Evolutionary conservation across 2,329 filamentous ascomycete genomes (phyloP).

Genomic region (Paecilomyces dactylethromorphus): DNA sequence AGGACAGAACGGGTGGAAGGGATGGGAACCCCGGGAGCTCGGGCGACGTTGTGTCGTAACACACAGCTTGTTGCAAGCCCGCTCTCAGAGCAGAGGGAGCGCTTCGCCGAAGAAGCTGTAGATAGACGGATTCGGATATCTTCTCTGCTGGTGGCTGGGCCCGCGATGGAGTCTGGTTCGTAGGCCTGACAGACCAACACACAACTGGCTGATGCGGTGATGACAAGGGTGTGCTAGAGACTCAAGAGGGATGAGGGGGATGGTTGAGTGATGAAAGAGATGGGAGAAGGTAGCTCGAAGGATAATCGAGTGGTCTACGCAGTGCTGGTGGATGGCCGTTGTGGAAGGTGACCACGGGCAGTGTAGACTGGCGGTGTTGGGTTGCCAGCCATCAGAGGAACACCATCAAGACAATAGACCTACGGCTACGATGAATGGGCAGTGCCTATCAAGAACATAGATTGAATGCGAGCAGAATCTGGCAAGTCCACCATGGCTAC

Average conservation of each 20-base stretch:
- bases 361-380: background rate
- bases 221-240: background rate
- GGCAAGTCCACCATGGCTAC: background rate
- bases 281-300: background rate
- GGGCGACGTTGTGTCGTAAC: conserved; percentile 11
- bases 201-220: background rate
- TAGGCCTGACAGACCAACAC: background rate
- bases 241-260: background rate
- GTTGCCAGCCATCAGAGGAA: background rate
- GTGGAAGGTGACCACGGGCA: background rate
- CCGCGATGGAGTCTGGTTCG: background rate
- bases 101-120: background rate
- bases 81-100: too few species aligned
- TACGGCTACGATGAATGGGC: background rate
- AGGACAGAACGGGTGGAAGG: conserved; percentile 17
- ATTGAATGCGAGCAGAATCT: background rate
- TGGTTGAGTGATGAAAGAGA: background rate
- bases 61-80: background rate
- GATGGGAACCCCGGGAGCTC: conserved; percentile 20
- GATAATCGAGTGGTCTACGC: background rate
- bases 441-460: background rate
- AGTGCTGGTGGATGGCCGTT: background rate
- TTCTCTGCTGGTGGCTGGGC: background rate
- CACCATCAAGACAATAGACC: background rate
- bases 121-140: background rate